These are phyloP conservation scores for Cutaneotrichosporon sp. DNA, from an alignment of 1,284 basidiomycete species.

Conservation along the genomic window DNA sequence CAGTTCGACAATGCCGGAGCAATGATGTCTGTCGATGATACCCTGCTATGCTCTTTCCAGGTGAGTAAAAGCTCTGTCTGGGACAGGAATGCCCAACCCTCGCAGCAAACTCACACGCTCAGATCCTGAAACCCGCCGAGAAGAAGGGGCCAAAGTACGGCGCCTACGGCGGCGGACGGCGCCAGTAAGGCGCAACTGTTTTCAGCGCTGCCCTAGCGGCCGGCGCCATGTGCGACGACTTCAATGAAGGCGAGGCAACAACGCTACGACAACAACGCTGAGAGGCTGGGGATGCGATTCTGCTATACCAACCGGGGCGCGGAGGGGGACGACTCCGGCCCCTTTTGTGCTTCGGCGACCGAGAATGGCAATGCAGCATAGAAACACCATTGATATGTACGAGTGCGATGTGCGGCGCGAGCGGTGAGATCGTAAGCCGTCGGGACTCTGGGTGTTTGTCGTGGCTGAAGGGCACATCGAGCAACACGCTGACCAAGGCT, in stretches of 20 bases:
- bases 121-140: slow-evolving; percentile 98
- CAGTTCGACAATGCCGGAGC: slow-evolving; percentile 96
- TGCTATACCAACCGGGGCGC: slow-evolving; percentile 2
- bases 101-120: slow-evolving; percentile 9
- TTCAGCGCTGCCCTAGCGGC: no score
- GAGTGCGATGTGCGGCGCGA: not conserved
- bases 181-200: slow-evolving; percentile 26
- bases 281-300: slow-evolving; percentile 9
- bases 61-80: no score
- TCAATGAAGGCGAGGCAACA: slow-evolving; percentile 1
- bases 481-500: not conserved
- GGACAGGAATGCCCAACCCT: no score
- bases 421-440: no score
- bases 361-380: slow-evolving; percentile 1
- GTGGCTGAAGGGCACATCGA: no score
- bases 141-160: slow-evolving; percentile 65
- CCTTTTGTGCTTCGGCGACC: not conserved
- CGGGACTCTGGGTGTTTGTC: no score
- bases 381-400: slow-evolving; percentile 3
- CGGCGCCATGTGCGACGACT: not conserved
- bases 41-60: slow-evolving; percentile 96
- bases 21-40: slow-evolving; percentile 99
- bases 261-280: not conserved
- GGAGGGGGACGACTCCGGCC: not conserved
- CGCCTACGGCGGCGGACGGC: slow-evolving; percentile 43